These are phyloP conservation scores for Debaryomyces tyrocola DNA, from an alignment of 805 yeast genomes.

Conservation along the genomic window DNA sequence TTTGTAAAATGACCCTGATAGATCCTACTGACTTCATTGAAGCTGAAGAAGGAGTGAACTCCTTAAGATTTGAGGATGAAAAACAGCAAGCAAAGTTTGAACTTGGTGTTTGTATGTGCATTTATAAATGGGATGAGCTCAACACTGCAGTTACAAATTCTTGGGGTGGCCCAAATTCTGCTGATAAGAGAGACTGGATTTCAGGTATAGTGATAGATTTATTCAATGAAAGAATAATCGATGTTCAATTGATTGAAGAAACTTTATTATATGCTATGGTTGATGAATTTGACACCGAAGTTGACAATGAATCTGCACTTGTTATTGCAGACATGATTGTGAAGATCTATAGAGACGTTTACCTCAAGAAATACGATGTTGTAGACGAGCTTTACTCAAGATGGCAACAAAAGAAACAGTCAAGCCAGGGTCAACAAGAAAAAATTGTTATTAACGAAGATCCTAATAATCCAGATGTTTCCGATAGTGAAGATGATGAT, in stretches of 20 bases:
- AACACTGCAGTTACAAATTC: slow-evolving; percentile 83
- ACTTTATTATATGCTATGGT: slow-evolving; percentile 85
- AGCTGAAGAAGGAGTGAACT: slow-evolving; percentile 40
- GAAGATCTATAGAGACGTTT: slow-evolving; percentile 65
- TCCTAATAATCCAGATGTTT: slow-evolving; percentile 60
- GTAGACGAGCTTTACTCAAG: slow-evolving; percentile 60
- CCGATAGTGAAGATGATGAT: slow-evolving; percentile 48
- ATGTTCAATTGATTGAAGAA: slow-evolving; percentile 78
- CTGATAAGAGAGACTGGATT: slow-evolving; percentile 94
- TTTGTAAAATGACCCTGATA: slow-evolving; percentile 25
- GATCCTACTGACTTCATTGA: slow-evolving; percentile 56
- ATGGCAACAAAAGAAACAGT: slow-evolving; percentile 57
- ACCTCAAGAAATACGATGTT: slow-evolving; percentile 46
- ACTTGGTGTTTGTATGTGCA: slow-evolving; percentile 86
- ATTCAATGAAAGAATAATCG: slow-evolving; percentile 68
- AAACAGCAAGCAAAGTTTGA: slow-evolving; percentile 84
- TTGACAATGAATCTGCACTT: slow-evolving; percentile 87
- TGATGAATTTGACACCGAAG: slow-evolving; percentile 87
- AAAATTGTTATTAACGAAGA: slow-evolving; percentile 55
- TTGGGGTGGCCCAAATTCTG: slow-evolving; percentile 96
- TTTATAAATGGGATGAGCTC: slow-evolving; percentile 89
- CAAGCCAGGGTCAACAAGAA: slow-evolving; percentile 21
- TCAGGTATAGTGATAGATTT: slow-evolving; percentile 78
- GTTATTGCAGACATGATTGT: slow-evolving; percentile 68
- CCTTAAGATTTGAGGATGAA: slow-evolving; percentile 51